phyloP scores from a whole-genome alignment of 768 basidiomycete species.

The Cyathus striatus region DNA sequence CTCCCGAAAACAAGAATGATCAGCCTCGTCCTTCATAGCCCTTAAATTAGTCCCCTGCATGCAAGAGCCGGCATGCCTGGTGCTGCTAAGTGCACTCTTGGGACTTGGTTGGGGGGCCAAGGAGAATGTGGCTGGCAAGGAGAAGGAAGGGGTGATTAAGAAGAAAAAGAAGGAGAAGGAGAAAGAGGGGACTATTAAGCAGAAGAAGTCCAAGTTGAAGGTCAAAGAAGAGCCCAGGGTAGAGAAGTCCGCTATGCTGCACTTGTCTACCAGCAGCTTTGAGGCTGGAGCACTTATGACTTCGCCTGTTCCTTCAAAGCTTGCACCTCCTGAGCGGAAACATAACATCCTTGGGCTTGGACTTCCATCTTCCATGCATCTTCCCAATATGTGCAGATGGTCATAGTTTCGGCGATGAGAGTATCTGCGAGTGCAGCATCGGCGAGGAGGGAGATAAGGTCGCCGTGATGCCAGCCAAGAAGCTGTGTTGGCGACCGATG shows the following conservation, averaged over 20 bases:
- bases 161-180: conserved; percentile 17
- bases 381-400: conserved; percentile 34
- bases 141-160: conserved; percentile 15
- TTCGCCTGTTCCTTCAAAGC: conserved; percentile 24
- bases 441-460: conserved; percentile 40
- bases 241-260: conserved; percentile 19
- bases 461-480: conserved; percentile 37
- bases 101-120: conserved; percentile 21
- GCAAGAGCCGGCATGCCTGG: too few species aligned
- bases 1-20: too few species aligned
- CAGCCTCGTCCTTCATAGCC: too few species aligned
- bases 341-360: conserved; percentile 59
- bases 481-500: conserved; percentile 47
- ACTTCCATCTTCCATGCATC: conserved; percentile 47
- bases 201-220: conserved; percentile 21
- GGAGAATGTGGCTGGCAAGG: conserved; percentile 10
- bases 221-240: conserved; percentile 18
- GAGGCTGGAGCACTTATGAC: conserved; percentile 56
- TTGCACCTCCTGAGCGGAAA: conserved; percentile 53
- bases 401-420: conserved; percentile 18
- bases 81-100: too few species aligned
- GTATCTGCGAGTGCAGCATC: conserved; percentile 34
- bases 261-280: conserved; percentile 59
- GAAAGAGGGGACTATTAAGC: conserved; percentile 16
- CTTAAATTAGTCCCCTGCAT: too few species aligned